Base-by-base conservation (phyloP, 1,139 yeast species). In the Diutina sp. region DNA sequence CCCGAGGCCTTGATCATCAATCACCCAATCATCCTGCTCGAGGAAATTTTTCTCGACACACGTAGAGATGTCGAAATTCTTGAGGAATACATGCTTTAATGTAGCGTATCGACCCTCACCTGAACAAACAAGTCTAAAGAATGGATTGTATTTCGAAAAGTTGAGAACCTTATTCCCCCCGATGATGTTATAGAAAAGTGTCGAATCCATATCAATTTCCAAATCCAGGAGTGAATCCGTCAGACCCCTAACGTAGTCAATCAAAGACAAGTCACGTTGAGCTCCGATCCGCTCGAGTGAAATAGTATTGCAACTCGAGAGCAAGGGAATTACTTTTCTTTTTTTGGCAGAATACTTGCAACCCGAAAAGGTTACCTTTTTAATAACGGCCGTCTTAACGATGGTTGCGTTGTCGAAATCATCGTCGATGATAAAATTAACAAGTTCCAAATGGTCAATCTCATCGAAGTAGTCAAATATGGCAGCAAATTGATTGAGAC, bases 181-280 rank as follows among this genome's bases (percentile, higher is more conserved):
- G 9, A 60, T 60, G n/a, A 55, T 18, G 16, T 46, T 47, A 68
- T 79, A 76, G 59, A 83, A 82, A 8, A 82, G 72, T 38, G 67
- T 68, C 21, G 85, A 80, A 56, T 71, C 70, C 55, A 82, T 64
- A 61, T 82, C 86, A 28, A 83, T 65, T 4, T 72, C 65, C 48
- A 82, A 62, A 4, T 68, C 63, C 2, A 61, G 46, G 56, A 82
- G 72, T 46, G 58, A 58, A 6, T 18, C 7, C 35, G 63, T 57
- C 56, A 65, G 66, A 28, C 57, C 57, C 57, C 65, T 65, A 56
- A 67, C 12, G 58, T 73, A 77, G 62, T 79, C 83, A 54, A 80
- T 78, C 45, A 80, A 62, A 2, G 84, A 72, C 52, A 83, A 68
- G 60, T 80, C 85, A 38, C 66, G 70, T 32, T 73, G 74, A 18